phyloP scores from a whole-genome alignment of 306 rosid species.

The Lagenaria siceraria region DNA sequence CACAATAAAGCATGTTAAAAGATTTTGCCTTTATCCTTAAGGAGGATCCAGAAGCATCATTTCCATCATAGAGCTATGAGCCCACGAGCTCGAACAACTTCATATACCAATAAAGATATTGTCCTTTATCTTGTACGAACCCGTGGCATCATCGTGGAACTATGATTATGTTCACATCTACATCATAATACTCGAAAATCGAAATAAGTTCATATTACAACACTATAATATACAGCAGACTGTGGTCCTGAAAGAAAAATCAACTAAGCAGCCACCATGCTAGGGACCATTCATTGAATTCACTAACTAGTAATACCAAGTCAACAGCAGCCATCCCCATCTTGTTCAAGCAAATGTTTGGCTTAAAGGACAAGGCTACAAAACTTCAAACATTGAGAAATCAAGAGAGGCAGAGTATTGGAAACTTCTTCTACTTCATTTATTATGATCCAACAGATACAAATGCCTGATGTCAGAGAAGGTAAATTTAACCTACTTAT shows the following conservation, averaged over 20 bases:
- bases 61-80: no score
- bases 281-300: background rate
- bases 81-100: background rate
- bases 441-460: background rate
- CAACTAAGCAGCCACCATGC: background rate
- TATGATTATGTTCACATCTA: background rate
- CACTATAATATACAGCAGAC: background rate
- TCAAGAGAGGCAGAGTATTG: background rate
- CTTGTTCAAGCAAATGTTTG: background rate
- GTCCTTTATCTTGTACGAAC: background rate
- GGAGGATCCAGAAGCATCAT: no score
- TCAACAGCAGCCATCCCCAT: background rate
- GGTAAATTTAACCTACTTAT: background rate
- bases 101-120: background rate
- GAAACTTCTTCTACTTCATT: background rate
- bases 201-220: background rate
- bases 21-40: no score
- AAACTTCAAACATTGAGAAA: slow-evolving; percentile 2
- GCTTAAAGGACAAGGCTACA: background rate
- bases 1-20: background rate
- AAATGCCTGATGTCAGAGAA: background rate
- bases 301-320: background rate
- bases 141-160: background rate
- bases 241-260: background rate
- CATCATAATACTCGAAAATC: background rate